A percentile compares a stretch with the other conserved stretches of the same genome.
Evolutionary conservation across 768 basidiomycete genomes (phyloP).

Genomic region (Pleurotus salmoneostramineus): DNA sequence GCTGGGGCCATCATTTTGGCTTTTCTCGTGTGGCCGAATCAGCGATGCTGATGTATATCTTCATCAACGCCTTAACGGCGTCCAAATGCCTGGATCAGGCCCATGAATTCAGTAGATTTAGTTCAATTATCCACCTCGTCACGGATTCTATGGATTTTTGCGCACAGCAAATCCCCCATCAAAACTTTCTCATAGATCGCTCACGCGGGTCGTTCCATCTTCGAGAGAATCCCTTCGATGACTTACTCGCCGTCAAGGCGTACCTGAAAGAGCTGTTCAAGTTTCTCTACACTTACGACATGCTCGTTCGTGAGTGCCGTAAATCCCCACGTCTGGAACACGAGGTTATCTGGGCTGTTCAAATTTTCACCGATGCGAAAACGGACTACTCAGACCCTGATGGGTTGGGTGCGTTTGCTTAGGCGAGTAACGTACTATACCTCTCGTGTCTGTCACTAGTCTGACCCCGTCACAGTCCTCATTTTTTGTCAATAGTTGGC

Average conservation of each 20-base stretch:
- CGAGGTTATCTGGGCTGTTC: conserved; percentile 11
- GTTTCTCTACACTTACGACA: conserved; percentile 32
- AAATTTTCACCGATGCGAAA: conserved; percentile 6
- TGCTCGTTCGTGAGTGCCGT: conserved; percentile 31
- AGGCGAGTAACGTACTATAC: too few species aligned
- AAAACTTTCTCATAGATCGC: conserved; percentile 18
- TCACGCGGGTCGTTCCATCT: not conserved
- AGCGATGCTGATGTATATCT: conserved; percentile 28
- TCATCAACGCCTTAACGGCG: conserved; percentile 31
- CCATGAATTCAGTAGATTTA: conserved; percentile 20
- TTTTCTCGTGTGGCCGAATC: conserved; percentile 24
- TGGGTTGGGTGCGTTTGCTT: too few species aligned
- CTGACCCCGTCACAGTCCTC: too few species aligned
- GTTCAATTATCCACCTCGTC: conserved; percentile 12
- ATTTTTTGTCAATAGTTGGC: too few species aligned
- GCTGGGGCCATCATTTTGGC: conserved; percentile 29
- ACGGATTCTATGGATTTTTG: conserved; percentile 19
- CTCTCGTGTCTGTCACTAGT: too few species aligned
- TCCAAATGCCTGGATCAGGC: conserved; percentile 21
- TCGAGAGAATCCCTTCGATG: conserved; percentile 14
- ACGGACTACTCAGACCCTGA: not conserved
- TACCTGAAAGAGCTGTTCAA: conserved; percentile 32
- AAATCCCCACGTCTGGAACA: conserved; percentile 24
- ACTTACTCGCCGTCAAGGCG: conserved; percentile 20
- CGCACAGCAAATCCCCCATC: conserved; percentile 28